Percentiles rank a stretch among this genome's conserved stretches.
Evolutionary conservation across 2,329 filamentous ascomycete genomes (phyloP).

Genomic region (Arthrobotrys musiformis): DNA sequence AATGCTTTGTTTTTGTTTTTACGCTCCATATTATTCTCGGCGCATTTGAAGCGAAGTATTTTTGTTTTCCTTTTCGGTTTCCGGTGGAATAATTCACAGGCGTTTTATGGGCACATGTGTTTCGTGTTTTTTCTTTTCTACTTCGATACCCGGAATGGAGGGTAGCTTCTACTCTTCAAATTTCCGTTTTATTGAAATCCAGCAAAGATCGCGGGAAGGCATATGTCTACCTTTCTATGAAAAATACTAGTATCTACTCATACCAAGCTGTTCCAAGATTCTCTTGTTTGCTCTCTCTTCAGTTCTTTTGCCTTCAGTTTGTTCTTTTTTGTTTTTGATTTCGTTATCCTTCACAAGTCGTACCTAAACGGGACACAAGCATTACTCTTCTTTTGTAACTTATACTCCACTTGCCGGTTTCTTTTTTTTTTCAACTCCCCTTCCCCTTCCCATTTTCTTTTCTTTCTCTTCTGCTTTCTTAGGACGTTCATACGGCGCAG

Average conservation of each 20-base stretch:
- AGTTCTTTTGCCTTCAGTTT: conserved; percentile 5
- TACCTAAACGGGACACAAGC: conserved; percentile 23
- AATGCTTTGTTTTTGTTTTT: conserved; percentile 31
- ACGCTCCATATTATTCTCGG: conserved; percentile 19
- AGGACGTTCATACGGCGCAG: conserved; percentile 55
- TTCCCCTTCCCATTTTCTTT: too few species aligned
- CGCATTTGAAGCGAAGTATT: conserved; percentile 50
- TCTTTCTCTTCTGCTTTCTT: conserved; percentile 19
- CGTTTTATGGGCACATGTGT: conserved; percentile 36
- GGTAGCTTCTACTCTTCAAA: conserved; percentile 10
- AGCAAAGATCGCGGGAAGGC: conserved; percentile 36
- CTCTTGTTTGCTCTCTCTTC: background rate
- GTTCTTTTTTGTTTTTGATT: conserved; percentile 16
- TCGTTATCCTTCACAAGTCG: conserved; percentile 24
- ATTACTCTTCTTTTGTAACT: conserved; percentile 54
- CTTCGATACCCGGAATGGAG: conserved; percentile 14
- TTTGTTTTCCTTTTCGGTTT: conserved; percentile 19
- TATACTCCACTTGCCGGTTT: conserved; percentile 27
- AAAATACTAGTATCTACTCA: conserved; percentile 50
- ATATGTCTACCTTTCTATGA: conserved; percentile 19
- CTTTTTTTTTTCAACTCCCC: background rate
- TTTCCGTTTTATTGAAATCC: conserved; percentile 27
- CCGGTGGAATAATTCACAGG: conserved; percentile 28
- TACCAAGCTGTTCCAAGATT: conserved; percentile 11
- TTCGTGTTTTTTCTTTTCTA: conserved; percentile 22